phyloP scores from a whole-genome alignment of 1,284 basidiomycete genomes.

The Acaromyces ingoldii region DNA sequence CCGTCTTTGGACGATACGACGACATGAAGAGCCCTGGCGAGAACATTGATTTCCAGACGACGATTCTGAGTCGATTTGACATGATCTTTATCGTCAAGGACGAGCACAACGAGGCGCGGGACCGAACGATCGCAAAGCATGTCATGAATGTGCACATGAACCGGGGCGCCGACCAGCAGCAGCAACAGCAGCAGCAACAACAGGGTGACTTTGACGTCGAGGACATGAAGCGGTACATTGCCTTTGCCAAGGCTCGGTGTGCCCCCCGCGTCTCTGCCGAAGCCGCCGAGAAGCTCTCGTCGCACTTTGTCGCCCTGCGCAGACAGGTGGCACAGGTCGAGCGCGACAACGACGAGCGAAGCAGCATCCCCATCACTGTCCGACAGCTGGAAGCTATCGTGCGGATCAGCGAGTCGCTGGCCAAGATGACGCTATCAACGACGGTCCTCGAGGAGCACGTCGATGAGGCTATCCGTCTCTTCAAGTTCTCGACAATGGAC shows the following conservation, averaged over 20 bases:
- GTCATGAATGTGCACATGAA: conserved; percentile 99
- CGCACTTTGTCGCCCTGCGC: conserved; percentile 89
- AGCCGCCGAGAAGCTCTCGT: conserved; percentile 92
- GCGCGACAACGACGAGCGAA: conserved; percentile 91
- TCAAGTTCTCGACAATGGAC: conserved; percentile 99
- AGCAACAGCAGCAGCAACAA: conserved; percentile 54
- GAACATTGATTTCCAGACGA: conserved; percentile 98
- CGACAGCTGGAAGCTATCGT: conserved; percentile 99
- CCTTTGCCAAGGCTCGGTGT: conserved; percentile 94
- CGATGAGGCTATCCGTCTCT: conserved; percentile 93
- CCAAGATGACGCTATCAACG: conserved; percentile 84
- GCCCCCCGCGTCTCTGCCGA: conserved; percentile 88
- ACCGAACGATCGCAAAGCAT: conserved; percentile 90
- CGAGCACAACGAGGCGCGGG: conserved; percentile 90
- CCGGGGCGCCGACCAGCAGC: conserved; percentile 50
- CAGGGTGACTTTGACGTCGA: conserved; percentile 94
- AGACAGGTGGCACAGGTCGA: conserved; percentile 96
- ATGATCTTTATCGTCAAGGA: conserved; percentile 99
- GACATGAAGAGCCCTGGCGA: conserved; percentile 95
- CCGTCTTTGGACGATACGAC: conserved; percentile 96
- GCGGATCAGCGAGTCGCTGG: conserved; percentile 92
- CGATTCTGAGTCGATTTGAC: conserved; percentile 95
- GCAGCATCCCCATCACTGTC: conserved; percentile 95
- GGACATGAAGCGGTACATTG: conserved; percentile 96
- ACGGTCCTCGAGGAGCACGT: conserved; percentile 89